These are phyloP conservation scores for Cyberlindnera nakhonratchasimensis DNA, from an alignment of 805 yeast species.

Conservation along the genomic window DNA sequence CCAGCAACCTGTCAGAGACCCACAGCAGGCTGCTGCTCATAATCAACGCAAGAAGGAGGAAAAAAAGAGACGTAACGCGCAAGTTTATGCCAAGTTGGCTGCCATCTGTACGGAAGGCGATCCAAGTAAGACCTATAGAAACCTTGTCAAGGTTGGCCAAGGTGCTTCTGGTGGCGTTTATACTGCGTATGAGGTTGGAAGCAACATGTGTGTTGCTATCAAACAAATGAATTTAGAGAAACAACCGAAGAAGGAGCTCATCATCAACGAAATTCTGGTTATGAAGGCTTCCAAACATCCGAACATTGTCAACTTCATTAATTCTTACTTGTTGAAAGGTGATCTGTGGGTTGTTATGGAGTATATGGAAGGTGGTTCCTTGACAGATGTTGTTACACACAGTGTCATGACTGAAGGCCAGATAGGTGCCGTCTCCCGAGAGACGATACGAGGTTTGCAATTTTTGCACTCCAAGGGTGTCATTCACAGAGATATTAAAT, in stretches of 20 bases:
- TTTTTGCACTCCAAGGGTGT: conserved; percentile 91
- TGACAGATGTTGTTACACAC: conserved; percentile 93
- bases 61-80: conserved; percentile 66
- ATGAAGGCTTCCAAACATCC: conserved; percentile 90
- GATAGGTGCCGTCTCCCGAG: conserved; percentile 92
- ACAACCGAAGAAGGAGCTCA: conserved; percentile 94
- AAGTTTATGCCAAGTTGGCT: conserved; percentile 64
- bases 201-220: conserved; percentile 73
- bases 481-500: conserved; percentile 93
- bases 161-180: conserved; percentile 98
- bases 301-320: conserved; percentile 92
- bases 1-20: conserved; percentile 45
- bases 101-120: conserved; percentile 83
- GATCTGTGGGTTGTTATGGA: conserved; percentile 98
- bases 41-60: conserved; percentile 75
- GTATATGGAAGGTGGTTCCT: conserved; percentile 97
- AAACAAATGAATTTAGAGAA: conserved; percentile 93
- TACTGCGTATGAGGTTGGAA: conserved; percentile 67
- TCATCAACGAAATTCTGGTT: conserved; percentile 91
- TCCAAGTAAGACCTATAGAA: conserved; percentile 67
- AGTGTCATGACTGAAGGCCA: conserved; percentile 87
- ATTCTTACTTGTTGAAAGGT: conserved; percentile 71
- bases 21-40: conserved; percentile 47
- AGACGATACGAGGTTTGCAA: conserved; percentile 79
- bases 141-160: conserved; percentile 86